Evolutionary conservation across 345 rosid species (phyloP).

Genomic region (Eucalyptus polybractea): DNA sequence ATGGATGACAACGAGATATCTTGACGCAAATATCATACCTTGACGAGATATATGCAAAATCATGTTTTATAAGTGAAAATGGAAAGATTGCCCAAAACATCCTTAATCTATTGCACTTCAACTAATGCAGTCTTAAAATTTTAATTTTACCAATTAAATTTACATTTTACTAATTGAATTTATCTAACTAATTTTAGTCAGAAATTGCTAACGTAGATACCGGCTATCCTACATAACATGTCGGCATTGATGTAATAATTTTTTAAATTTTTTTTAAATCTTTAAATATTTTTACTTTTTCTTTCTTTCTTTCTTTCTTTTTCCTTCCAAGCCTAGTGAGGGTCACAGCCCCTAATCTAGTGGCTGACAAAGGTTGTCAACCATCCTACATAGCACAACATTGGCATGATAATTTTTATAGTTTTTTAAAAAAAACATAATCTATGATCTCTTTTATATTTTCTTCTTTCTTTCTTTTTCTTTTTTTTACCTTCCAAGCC

Average conservation of each 20-base stretch:
- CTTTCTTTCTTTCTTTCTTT: no score
- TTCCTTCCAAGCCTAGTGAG: not conserved
- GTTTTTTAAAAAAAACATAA: no score
- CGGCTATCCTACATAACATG: not conserved
- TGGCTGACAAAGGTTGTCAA: not conserved
- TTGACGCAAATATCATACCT: not conserved
- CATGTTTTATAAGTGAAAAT: not conserved
- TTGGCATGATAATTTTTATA: no score
- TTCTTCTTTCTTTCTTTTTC: no score
- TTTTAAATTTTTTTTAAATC: no score
- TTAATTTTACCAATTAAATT: no score
- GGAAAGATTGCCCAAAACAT: not conserved
- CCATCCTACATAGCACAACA: not conserved
- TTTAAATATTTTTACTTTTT: no score
- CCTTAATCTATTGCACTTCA: not conserved
- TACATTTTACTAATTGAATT: no score
- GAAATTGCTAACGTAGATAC: fast-evolving
- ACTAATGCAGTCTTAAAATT: no score
- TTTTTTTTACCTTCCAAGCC: not conserved
- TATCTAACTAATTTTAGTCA: not conserved
- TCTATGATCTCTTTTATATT: no score
- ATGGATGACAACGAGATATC: not conserved
- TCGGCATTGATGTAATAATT: no score
- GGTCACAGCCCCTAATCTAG: not conserved
- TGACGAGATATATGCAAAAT: not conserved